A percentile compares a stretch with the other conserved stretches of the same genome.
Evolutionary conservation across 2,329 filamentous ascomycete species (phyloP).

Genomic region (Cladophialophora psammophila): DNA sequence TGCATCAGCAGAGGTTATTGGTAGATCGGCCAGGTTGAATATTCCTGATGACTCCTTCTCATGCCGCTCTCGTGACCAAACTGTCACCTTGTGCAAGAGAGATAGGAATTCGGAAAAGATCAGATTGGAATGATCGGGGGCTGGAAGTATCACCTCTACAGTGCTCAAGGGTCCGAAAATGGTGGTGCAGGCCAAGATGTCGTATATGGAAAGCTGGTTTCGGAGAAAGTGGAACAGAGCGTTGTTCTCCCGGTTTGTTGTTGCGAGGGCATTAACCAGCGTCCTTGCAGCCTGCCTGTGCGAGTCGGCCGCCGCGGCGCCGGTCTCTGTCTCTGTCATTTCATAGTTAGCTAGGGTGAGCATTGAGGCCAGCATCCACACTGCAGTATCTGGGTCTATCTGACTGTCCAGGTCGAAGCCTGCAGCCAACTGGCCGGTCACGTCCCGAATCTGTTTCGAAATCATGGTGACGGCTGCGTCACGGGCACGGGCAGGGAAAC

Average conservation of each 20-base stretch:
- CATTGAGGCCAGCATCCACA: conserved; percentile 38
- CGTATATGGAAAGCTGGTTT: conserved; percentile 36
- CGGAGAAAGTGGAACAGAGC: conserved; percentile 34
- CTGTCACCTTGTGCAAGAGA: conserved; percentile 31
- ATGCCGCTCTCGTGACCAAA: conserved; percentile 20
- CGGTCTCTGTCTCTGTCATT: conserved; percentile 33
- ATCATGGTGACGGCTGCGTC: conserved; percentile 36
- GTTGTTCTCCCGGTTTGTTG: conserved; percentile 34
- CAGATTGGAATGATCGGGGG: conserved; percentile 29
- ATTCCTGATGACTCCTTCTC: conserved; percentile 4
- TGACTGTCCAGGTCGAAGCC: conserved; percentile 31
- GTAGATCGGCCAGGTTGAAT: conserved; percentile 11
- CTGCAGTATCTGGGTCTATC: conserved; percentile 35
- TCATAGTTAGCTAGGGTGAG: conserved; percentile 35
- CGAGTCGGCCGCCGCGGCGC: conserved; percentile 31
- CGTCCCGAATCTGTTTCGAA: conserved; percentile 31
- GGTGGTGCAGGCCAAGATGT: conserved; percentile 35
- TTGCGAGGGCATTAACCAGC: conserved; percentile 35
- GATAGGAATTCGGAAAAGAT: conserved; percentile 35
- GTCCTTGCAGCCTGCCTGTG: conserved; percentile 33
- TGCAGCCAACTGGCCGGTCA: conserved; percentile 29
- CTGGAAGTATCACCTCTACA: conserved; percentile 31
- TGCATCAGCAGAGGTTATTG: conserved; percentile 23
- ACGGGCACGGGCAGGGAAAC: conserved; percentile 32
- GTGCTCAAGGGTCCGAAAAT: conserved; percentile 28